A percentile compares a stretch with the other conserved stretches of the same genome.
These are phyloP conservation scores for Castanea sativa DNA, from an alignment of 306 rosid species.

Conservation along the genomic window DNA sequence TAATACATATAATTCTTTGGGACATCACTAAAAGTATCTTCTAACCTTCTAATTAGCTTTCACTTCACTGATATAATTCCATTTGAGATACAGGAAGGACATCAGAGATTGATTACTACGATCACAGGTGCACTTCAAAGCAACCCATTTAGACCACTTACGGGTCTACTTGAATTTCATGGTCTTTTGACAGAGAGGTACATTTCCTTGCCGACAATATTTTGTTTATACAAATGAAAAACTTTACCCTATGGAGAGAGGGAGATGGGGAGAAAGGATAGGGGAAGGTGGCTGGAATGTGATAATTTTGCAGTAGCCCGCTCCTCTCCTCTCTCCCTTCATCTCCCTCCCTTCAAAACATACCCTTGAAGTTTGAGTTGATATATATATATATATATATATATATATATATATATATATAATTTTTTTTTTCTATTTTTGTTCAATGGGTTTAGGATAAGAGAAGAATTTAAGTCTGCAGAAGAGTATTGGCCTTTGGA, in stretches of 20 bases:
- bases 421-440: constrained; percentile 5
- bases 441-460: constrained; percentile 47
- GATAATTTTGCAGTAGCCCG: too few relatives aligned
- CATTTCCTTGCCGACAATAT: constrained; percentile 12
- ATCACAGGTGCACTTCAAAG: constrained; percentile 26
- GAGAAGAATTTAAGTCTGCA: constrained; percentile 66
- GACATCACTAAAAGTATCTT: constrained; percentile 9
- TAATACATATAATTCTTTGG: constrained; percentile 16
- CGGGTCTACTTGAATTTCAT: constrained; percentile 42
- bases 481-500: constrained; percentile 90
- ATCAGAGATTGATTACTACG: constrained; percentile 30
- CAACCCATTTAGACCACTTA: constrained; percentile 54
- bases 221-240: not conserved
- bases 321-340: too few relatives aligned
- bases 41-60: constrained; percentile 16
- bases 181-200: constrained; percentile 70
- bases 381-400: not conserved
- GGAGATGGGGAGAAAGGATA: too few relatives aligned
- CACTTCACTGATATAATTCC: constrained; percentile 4
- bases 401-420: not conserved
- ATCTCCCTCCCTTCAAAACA: too few relatives aligned
- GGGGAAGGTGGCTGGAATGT: too few relatives aligned
- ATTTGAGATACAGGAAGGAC: constrained; percentile 42
- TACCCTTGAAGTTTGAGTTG: not conserved
- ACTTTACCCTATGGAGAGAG: not conserved